Conservation (phyloP, 2,329 filamentous ascomycete genomes). For the Colletotrichum sublineola region DNA sequence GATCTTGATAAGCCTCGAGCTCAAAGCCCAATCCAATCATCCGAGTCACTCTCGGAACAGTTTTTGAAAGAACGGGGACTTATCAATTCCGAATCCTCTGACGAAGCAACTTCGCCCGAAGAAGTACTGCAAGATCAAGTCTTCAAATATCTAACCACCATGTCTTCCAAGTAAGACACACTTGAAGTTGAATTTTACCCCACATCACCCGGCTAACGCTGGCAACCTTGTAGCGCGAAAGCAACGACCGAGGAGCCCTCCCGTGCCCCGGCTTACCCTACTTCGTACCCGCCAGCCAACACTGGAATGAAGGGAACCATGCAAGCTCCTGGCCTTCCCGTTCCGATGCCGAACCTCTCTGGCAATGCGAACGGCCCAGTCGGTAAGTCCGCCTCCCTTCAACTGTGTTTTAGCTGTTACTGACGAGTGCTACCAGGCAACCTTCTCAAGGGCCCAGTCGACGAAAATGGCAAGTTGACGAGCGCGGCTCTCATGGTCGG, state of each 20-base stretch:
- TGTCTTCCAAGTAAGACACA: constrained; percentile 35
- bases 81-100: constrained; percentile 26
- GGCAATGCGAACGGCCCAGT: constrained; percentile 52
- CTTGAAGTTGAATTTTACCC: neutral
- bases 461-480: constrained; percentile 70
- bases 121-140: constrained; percentile 40
- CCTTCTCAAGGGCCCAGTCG: constrained; percentile 69
- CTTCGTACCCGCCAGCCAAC: constrained; percentile 34
- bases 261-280: constrained; percentile 35
- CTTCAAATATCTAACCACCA: constrained; percentile 34
- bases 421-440: constrained; percentile 55
- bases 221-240: constrained; percentile 18
- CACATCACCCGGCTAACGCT: neutral
- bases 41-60: constrained; percentile 35
- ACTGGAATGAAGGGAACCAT: constrained; percentile 24
- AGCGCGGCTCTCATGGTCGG: constrained; percentile 70
- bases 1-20: neutral
- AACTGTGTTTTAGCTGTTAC: neutral
- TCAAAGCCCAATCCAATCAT: constrained; percentile 1
- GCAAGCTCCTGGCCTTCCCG: constrained; percentile 23
- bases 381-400: constrained; percentile 42
- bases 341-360: constrained; percentile 53
- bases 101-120: constrained; percentile 32
- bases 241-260: constrained; percentile 22
- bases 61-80: constrained; percentile 37